Percentiles rank a stretch among this genome's conserved stretches.
Conservation (phyloP, 805 yeast genomes). For the Wickerhamiella azymoides region DNA sequence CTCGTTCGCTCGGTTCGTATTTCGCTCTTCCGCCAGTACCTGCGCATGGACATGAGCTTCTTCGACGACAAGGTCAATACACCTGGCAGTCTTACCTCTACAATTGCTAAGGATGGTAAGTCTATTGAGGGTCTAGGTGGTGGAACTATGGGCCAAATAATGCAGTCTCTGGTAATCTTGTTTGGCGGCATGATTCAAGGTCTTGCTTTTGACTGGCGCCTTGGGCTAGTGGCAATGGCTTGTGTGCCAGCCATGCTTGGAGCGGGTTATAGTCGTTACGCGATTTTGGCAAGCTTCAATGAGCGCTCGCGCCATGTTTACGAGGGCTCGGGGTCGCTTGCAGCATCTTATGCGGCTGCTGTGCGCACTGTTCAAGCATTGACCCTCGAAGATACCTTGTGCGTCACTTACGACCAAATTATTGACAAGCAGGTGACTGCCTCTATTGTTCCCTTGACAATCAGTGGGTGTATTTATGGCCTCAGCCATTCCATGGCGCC, state of each 20-base stretch:
- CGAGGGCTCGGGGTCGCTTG: conserved; percentile 29
- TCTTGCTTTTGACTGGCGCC: conserved; percentile 28
- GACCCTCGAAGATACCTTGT: conserved; percentile 29
- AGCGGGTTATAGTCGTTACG: conserved; percentile 28
- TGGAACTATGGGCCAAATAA: conserved; percentile 29
- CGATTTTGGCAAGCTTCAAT: conserved; percentile 23
- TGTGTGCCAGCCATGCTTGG: conserved; percentile 28
- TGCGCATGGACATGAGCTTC: conserved; percentile 28
- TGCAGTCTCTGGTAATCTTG: conserved; percentile 26
- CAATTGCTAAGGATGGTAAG: conserved; percentile 29
- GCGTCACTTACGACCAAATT: conserved; percentile 20
- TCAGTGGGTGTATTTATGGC: conserved; percentile 27
- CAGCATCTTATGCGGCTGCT: conserved; percentile 28
- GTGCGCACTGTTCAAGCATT: conserved; percentile 31
- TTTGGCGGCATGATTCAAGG: conserved; percentile 29
- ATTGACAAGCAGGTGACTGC: conserved; percentile 22
- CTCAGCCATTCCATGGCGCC: conserved; percentile 29
- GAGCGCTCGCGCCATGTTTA: conserved; percentile 27
- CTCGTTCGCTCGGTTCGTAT: conserved; percentile 26
- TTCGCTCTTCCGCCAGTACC: conserved; percentile 23
- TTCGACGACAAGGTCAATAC: conserved; percentile 27
- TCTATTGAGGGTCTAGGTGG: conserved; percentile 30
- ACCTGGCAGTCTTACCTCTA: conserved; percentile 28
- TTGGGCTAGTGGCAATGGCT: conserved; percentile 29
- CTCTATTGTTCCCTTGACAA: conserved; percentile 20